Evolutionary conservation across 2,329 filamentous ascomycete species (phyloP).

Genomic region (Myriosclerotinia scirpicola): DNA sequence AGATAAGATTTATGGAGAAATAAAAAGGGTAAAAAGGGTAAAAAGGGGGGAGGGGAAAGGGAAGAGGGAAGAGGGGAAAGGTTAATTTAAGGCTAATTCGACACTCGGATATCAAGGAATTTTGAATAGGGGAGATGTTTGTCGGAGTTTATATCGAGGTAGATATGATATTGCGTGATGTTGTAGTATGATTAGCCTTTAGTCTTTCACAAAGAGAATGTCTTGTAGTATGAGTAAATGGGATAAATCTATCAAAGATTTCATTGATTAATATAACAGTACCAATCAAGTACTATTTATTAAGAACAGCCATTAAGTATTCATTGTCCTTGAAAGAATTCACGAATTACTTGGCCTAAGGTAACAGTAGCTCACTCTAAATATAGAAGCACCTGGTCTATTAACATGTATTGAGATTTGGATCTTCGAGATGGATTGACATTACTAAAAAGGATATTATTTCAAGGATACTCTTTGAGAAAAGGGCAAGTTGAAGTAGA

Average conservation of each 20-base stretch:
- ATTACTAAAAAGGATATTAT: not conserved
- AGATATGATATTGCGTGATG: constrained; percentile 3
- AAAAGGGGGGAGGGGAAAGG: not conserved
- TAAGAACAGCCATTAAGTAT: not conserved
- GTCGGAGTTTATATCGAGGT: not conserved
- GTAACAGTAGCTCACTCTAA: not conserved
- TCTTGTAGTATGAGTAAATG: not conserved
- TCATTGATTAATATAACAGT: not conserved
- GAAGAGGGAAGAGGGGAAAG: too few species aligned
- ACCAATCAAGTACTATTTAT: not conserved
- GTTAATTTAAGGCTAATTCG: not conserved
- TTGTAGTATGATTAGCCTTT: not conserved
- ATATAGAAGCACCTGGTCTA: not conserved
- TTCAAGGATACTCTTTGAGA: not conserved
- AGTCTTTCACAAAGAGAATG: constrained; percentile 4
- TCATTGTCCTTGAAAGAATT: constrained; percentile 6
- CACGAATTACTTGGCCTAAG: not conserved
- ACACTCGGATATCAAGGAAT: not conserved
- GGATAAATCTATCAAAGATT: not conserved
- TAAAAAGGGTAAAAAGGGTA: too few species aligned
- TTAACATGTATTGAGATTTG: not conserved
- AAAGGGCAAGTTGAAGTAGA: not conserved
- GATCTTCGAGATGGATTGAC: not conserved
- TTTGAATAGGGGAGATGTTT: not conserved
- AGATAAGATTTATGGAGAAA: constrained; percentile 17